Conservation (phyloP, 441 rosid genomes). For the Jatropha podagrica region DNA sequence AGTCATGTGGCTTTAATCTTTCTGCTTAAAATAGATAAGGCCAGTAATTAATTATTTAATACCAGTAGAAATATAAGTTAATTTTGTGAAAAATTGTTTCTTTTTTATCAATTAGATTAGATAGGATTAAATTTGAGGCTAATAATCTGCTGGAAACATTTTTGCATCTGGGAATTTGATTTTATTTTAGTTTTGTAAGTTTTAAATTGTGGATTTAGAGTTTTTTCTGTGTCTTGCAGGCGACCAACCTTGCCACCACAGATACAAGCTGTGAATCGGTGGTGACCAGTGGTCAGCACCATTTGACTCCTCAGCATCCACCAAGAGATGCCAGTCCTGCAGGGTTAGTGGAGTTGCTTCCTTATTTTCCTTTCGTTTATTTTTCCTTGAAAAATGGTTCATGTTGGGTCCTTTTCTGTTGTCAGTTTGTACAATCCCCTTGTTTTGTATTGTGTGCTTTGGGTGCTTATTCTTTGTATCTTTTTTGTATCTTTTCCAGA, state of each 20-base stretch:
- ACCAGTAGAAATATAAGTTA: neutral
- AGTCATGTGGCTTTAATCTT: neutral
- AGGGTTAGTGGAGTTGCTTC: constrained; percentile 65
- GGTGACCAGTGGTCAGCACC: constrained; percentile 96
- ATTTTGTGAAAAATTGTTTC: neutral
- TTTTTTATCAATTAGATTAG: neutral
- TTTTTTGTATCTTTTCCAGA: constrained; percentile 39
- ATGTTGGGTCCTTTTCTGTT: constrained; percentile 29
- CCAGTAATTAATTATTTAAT: neutral
- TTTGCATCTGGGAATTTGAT: neutral
- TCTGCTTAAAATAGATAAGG: neutral
- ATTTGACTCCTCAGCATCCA: constrained; percentile 87
- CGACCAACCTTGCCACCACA: constrained; percentile 77
- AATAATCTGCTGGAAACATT: neutral
- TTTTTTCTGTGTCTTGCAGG: constrained; percentile 39
- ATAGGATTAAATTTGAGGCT: neutral
- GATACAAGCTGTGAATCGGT: constrained; percentile 98
- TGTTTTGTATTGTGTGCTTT: neutral
- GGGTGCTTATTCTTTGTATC: constrained; percentile 21
- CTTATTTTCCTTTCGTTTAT: neutral
- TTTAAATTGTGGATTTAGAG: neutral
- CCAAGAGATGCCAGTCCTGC: constrained; percentile 99
- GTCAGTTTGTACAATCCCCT: constrained; percentile 20
- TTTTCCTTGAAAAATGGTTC: neutral
- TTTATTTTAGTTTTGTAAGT: neutral